Base-by-base conservation (phyloP, 83 land plant species). In the Diphasiastrum complanatum region DNA sequence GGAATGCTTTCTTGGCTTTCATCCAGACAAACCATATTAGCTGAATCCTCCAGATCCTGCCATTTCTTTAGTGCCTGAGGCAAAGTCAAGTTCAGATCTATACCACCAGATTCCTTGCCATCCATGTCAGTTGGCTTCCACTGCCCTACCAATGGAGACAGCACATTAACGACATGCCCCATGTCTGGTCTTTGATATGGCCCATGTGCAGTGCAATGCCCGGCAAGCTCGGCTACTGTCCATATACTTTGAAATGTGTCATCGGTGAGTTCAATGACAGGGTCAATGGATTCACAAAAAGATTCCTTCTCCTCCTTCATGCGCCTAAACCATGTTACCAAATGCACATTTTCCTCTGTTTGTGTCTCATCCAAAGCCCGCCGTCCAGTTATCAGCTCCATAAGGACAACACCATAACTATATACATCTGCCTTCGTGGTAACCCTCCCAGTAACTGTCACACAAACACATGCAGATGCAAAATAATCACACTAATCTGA, bases 91-190 rank as follows among this genome's bases (percentile, higher is more conserved):
- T 41, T 41, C 45, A 41, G 45, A 41, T 41, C 45, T 14, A 41
- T 41, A 14, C 45, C 45, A 41, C 18, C 45, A 41, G 12, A 14
- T 14, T 41, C 45, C n/a, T 41, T 18, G 12, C n/a, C 12, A 41
- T 41, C 45, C 45, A 41, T 41, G 45, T 41, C 45, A 14, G 45
- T 41, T 41, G 45, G 45, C 45, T 41, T 41, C 45, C 45, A 41
- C 18, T 41, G 12, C 45, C 18, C 45, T 14, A 41, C 45, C 12
- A 41, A 18, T 41, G 45, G 45, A 41, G 45, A 14, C 12, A 41
- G 45, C n/a, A 41, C 45, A 18, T 41, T 41, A 14, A 41, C 45
- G 0, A 18, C 45, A 41, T 41, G 45, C 45, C 45, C 45, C 45
- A n/a, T n/a, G n/a, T n/a, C n/a, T n/a, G n/a, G n/a, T n/a, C n/a